Conservation (phyloP, 1,284 basidiomycete genomes). For the Ceratorhiza oryzae-sativae region DNA sequence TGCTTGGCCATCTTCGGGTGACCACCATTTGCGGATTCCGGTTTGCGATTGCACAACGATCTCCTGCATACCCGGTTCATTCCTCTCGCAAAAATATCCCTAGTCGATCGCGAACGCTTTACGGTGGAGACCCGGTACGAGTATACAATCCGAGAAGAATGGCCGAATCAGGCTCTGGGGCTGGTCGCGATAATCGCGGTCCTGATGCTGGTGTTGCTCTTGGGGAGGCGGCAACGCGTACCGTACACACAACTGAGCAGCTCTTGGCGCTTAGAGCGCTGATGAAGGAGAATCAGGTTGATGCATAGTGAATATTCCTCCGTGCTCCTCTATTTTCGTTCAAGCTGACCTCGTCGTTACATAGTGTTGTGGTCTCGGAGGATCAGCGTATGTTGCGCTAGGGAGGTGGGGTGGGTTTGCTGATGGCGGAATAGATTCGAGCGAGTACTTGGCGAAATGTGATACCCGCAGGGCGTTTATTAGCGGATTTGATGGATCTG, state of each 20-base stretch:
- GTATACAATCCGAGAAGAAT: background rate
- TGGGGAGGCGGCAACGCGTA: constrained; percentile 30
- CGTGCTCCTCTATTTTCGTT: background rate
- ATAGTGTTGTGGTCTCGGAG: constrained; percentile 78
- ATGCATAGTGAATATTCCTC: constrained; percentile 61
- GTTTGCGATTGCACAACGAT: constrained; percentile 7
- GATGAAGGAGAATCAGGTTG: constrained; percentile 69
- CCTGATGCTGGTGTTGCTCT: constrained; percentile 8
- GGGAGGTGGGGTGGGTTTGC: background rate
- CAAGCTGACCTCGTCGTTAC: background rate
- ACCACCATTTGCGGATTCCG: constrained; percentile 18
- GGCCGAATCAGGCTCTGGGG: constrained; percentile 18
- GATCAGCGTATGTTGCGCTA: constrained; percentile 74
- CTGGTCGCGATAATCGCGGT: constrained; percentile 17
- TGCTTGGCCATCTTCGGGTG: constrained; percentile 6
- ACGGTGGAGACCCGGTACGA: constrained; percentile 2
- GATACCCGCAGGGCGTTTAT: constrained; percentile 88
- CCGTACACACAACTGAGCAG: constrained; percentile 63
- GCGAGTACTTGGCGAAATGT: constrained; percentile 86
- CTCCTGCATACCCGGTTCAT: background rate
- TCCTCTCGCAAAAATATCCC: background rate
- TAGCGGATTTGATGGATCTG: constrained; percentile 92
- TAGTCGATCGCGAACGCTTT: background rate
- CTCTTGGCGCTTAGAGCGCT: constrained; percentile 67
- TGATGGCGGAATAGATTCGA: constrained; percentile 67